Conservation (phyloP, 495 filamentous ascomycete species). For the Glonium stellatum region DNA sequence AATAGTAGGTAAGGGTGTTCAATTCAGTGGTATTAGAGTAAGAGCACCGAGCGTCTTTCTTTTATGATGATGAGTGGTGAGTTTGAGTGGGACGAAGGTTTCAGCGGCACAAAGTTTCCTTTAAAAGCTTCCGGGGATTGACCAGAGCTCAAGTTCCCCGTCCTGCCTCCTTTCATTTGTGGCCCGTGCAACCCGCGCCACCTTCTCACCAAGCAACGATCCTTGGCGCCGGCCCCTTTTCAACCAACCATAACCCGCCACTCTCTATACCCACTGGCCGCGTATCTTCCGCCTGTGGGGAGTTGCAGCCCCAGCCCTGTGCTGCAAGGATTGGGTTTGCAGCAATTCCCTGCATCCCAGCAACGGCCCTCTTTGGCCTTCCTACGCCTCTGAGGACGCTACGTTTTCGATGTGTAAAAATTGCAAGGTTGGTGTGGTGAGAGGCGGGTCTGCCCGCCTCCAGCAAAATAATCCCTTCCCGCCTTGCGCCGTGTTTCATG, state of each 20-base stretch:
- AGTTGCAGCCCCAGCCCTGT: neutral
- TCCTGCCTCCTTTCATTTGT: neutral
- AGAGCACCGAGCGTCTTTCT: neutral
- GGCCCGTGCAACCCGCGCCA: neutral
- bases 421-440: neutral
- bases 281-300: neutral
- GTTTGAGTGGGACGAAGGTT: constrained; percentile 1
- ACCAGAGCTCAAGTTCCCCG: neutral
- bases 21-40: neutral
- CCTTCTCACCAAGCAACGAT: neutral
- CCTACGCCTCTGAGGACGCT: too few species aligned
- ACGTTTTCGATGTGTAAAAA: too few species aligned
- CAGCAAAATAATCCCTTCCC: neutral
- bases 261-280: neutral
- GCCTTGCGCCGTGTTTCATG: neutral
- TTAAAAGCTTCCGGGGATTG: neutral
- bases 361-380: too few species aligned
- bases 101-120: neutral
- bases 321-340: neutral
- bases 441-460: neutral
- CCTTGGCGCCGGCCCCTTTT: neutral
- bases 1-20: neutral
- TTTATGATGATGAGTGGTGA: neutral
- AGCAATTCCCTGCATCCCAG: too few species aligned
- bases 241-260: neutral